These are phyloP conservation scores for Euphrasia arctica DNA, from an alignment of 305 asterid species.

Conservation along the genomic window DNA sequence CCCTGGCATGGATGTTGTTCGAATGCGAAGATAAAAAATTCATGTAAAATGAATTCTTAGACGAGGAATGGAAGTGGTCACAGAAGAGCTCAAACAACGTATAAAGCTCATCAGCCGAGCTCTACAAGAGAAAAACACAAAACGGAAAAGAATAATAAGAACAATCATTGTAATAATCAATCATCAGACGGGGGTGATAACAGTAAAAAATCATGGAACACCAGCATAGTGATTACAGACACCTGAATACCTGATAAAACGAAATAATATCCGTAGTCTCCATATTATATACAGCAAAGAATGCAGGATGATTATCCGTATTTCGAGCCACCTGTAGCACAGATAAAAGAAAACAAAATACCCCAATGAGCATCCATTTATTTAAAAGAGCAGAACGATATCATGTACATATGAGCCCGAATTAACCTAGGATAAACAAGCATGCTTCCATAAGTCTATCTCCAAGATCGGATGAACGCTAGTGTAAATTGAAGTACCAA, in stretches of 20 bases:
- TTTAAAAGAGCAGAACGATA: slow-evolving; percentile 1
- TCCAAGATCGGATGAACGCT: neutral
- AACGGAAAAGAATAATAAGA: neutral
- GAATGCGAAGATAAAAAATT: slow-evolving; percentile 82
- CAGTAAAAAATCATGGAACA: slow-evolving; percentile 5
- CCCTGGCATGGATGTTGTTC: slow-evolving; percentile 77
- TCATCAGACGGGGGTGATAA: neutral
- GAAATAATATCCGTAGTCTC: slow-evolving; percentile 88
- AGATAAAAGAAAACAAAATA: slow-evolving; percentile 4
- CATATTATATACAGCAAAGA: slow-evolving; percentile 97
- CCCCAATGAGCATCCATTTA: neutral
- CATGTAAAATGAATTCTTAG: slow-evolving; percentile 64
- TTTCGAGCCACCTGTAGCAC: slow-evolving; percentile 68
- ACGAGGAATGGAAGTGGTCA: slow-evolving; percentile 80
- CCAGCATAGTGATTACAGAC: slow-evolving; percentile 13
- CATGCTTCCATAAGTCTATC: neutral
- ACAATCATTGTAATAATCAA: slow-evolving; percentile 6
- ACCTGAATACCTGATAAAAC: slow-evolving; percentile 96
- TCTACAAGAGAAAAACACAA: slow-evolving; percentile 42
- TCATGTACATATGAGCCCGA: neutral
- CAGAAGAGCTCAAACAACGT: slow-evolving; percentile 72
- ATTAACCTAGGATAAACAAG: neutral
- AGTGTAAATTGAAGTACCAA: slow-evolving; percentile 22
- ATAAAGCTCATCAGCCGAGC: slow-evolving; percentile 84
- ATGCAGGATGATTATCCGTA: slow-evolving; percentile 90